phyloP scores from a whole-genome alignment of 2,329 filamentous ascomycete genomes.

The Alternaria brassicicola region DNA sequence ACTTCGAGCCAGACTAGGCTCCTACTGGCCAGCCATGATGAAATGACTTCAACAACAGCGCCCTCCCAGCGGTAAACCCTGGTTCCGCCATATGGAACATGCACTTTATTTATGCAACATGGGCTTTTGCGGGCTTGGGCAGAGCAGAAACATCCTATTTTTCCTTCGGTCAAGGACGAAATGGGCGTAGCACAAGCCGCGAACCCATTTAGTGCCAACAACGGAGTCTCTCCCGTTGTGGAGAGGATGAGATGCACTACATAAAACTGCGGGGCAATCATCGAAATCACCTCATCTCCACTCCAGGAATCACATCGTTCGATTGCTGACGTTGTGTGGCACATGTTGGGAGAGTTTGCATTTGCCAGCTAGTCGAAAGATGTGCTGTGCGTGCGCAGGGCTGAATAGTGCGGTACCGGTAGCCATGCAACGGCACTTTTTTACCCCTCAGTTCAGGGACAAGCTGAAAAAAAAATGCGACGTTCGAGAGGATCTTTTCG shows the following conservation, averaged over 20 bases:
- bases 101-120: constrained; percentile 24
- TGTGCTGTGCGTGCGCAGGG: neutral
- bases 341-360: neutral
- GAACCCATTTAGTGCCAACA: constrained; percentile 21
- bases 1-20: constrained; percentile 29
- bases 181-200: constrained; percentile 25
- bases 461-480: constrained; percentile 20
- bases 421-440: constrained; percentile 2
- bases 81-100: constrained; percentile 29
- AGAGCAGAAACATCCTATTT: constrained; percentile 28
- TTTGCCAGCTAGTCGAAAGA: constrained; percentile 8
- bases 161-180: constrained; percentile 21
- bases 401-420: constrained; percentile 3
- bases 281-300: constrained; percentile 23
- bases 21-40: constrained; percentile 41
- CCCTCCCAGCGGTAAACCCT: constrained; percentile 20
- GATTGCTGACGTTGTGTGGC: constrained; percentile 4
- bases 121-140: constrained; percentile 32
- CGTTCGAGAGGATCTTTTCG: constrained; percentile 37
- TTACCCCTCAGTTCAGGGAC: constrained; percentile 4
- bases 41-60: constrained; percentile 34
- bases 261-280: constrained; percentile 23
- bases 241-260: constrained; percentile 12
- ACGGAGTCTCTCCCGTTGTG: constrained; percentile 26
- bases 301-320: constrained; percentile 14